Conservation (phyloP, 192 early-diverging fungal genomes). For the Geranomyces michiganensis region DNA sequence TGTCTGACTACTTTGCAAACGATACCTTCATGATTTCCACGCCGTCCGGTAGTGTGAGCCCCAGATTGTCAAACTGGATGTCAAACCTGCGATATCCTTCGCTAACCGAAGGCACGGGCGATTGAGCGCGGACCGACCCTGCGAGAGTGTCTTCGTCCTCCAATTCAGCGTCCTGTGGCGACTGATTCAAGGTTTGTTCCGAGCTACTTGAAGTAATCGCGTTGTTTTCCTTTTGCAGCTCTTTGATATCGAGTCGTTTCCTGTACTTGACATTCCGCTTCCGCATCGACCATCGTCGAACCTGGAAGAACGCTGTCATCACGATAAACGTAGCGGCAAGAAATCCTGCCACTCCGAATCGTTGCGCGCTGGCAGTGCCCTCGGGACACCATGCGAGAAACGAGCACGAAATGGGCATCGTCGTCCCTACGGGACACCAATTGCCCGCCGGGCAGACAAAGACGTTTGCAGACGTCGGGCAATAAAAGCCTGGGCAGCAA, state of each 20-base stretch:
- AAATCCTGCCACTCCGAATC: constrained; percentile 30
- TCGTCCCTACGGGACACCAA: constrained; percentile 59
- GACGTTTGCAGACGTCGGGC: constrained; percentile 50
- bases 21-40: constrained; percentile 51
- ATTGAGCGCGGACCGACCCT: too few species aligned
- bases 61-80: constrained; percentile 57
- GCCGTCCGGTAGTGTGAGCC: constrained; percentile 42
- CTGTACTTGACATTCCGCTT: constrained; percentile 26
- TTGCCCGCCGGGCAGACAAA: constrained; percentile 53
- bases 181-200: too few species aligned
- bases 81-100: constrained; percentile 45
- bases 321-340: constrained; percentile 28
- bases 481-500: constrained; percentile 63
- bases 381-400: constrained; percentile 38
- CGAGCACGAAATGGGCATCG: constrained; percentile 29
- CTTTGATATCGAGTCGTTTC: constrained; percentile 12
- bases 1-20: not conserved
- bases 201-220: too few species aligned
- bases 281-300: not conserved
- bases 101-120: not conserved
- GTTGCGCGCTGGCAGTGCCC: constrained; percentile 20
- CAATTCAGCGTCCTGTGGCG: not conserved
- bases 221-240: not conserved
- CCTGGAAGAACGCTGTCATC: constrained; percentile 16
- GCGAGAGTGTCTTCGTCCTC: not conserved